Evolutionary conservation across 768 basidiomycete genomes (phyloP).

Genomic region (Chlorophyllum brunneum): DNA sequence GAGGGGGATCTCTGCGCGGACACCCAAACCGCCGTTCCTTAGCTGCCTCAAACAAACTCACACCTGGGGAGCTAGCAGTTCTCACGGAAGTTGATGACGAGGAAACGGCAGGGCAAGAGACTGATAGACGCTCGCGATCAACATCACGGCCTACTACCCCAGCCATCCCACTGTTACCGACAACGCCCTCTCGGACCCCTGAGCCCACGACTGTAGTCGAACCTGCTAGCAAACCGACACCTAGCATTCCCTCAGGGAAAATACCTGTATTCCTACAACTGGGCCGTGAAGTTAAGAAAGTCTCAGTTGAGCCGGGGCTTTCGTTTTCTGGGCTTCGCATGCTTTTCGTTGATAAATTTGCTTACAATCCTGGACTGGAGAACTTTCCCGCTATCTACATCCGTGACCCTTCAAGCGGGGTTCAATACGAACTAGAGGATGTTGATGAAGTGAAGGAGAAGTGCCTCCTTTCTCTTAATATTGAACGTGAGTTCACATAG

Average conservation of each 20-base stretch:
- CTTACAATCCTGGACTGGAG: constrained; percentile 88
- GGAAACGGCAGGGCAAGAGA: constrained; percentile 24
- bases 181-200: constrained; percentile 37
- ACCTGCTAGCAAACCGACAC: constrained; percentile 6
- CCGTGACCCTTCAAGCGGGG: constrained; percentile 85
- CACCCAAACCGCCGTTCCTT: constrained; percentile 65
- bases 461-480: constrained; percentile 86
- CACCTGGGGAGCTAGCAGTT: constrained; percentile 68
- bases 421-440: constrained; percentile 95
- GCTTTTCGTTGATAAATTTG: constrained; percentile 92
- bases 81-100: constrained; percentile 76
- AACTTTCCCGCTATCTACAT: constrained; percentile 97
- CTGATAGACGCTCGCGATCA: constrained; percentile 22
- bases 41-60: constrained; percentile 58
- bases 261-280: constrained; percentile 86
- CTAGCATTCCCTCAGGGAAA: constrained; percentile 25
- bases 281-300: constrained; percentile 89
- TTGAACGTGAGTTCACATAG: constrained; percentile 75
- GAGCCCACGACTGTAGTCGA: constrained; percentile 25
- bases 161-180: constrained; percentile 46
- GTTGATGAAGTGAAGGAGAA: constrained; percentile 88
- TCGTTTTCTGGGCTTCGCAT: constrained; percentile 76
- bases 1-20: constrained; percentile 46
- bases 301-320: constrained; percentile 61
- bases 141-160: constrained; percentile 28